These are phyloP conservation scores for Chrysopogon serrulatus DNA, from an alignment of 176 grass and related monocot species.

Conservation along the genomic window DNA sequence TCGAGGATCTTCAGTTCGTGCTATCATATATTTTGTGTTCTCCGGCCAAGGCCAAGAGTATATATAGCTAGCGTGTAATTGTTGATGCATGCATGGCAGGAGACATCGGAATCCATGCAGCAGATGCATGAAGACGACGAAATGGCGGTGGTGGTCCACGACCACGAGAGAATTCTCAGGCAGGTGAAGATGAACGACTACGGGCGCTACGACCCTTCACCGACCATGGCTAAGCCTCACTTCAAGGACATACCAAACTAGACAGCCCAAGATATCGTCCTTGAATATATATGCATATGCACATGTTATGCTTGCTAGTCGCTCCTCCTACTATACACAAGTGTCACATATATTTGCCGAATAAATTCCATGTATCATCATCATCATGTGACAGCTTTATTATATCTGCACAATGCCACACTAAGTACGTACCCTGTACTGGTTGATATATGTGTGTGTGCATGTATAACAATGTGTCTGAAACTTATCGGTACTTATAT, in stretches of 20 bases:
- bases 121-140: constrained; percentile 27
- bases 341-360: background rate
- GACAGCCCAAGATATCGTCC: background rate
- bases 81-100: constrained; percentile 11
- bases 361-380: constrained; percentile 26
- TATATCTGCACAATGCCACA: background rate
- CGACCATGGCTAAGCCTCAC: constrained; percentile 66
- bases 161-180: constrained; percentile 51
- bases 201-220: constrained; percentile 43
- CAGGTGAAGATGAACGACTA: constrained; percentile 69
- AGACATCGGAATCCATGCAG: constrained; percentile 4
- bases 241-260: constrained; percentile 81
- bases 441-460: background rate
- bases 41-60: background rate
- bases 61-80: background rate
- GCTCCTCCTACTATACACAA: background rate
- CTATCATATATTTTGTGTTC: background rate
- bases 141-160: constrained; percentile 5
- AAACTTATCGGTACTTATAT: background rate
- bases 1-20: background rate
- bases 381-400: background rate
- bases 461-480: background rate
- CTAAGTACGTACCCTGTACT: background rate
- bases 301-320: background rate
- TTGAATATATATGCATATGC: background rate